Conservation (phyloP, 257 asterid species). For the Solanum acaule region DNA sequence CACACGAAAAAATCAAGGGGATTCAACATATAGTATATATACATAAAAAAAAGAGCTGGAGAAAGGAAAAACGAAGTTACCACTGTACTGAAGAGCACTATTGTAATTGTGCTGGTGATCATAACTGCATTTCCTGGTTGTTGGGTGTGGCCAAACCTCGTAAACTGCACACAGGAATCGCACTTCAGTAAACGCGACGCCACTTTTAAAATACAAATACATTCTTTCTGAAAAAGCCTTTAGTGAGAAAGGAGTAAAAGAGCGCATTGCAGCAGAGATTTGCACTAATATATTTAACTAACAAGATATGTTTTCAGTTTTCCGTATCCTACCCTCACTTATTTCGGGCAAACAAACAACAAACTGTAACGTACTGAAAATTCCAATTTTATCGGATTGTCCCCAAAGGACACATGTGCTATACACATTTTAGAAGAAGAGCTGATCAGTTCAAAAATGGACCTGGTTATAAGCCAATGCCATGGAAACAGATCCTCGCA, state of each 20-base stretch:
- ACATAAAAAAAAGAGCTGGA: neutral
- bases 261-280: neutral
- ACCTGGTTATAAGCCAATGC: conserved; percentile 86
- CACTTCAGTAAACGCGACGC: neutral
- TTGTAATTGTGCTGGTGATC: conserved; percentile 71
- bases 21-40: neutral
- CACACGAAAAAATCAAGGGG: neutral
- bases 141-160: conserved; percentile 61
- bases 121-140: conserved; percentile 52
- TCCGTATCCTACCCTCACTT: neutral
- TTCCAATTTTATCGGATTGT: neutral
- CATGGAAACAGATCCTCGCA: conserved; percentile 84
- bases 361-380: neutral
- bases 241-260: neutral
- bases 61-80: conserved; percentile 18
- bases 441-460: neutral
- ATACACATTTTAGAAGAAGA: neutral
- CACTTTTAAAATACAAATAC: neutral
- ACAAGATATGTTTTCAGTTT: neutral
- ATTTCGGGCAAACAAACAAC: neutral
- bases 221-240: neutral
- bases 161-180: conserved; percentile 39
- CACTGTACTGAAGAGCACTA: conserved; percentile 63
- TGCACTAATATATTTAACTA: neutral
- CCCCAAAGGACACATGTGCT: neutral